phyloP scores from a whole-genome alignment of 2,329 filamentous ascomycete species.

The Purpureocillium takamizusanense region DNA sequence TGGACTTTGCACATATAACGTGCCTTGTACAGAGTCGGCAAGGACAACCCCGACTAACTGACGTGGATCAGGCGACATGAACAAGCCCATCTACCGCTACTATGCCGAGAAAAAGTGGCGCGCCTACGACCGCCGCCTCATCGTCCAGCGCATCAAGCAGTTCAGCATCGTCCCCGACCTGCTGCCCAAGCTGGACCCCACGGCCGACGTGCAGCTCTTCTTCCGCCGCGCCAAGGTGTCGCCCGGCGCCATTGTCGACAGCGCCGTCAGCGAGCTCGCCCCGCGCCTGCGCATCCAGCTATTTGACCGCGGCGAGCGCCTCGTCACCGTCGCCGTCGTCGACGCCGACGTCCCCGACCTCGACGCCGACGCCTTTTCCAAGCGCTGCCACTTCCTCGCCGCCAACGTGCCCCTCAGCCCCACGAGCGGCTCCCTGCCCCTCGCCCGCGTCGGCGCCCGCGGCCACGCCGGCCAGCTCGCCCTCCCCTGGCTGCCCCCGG shows the following conservation, averaged over 20 bases:
- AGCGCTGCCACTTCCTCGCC: conserved; percentile 82
- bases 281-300: conserved; percentile 75
- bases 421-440: conserved; percentile 50
- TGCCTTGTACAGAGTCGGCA: too few species aligned
- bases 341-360: conserved; percentile 84
- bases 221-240: conserved; percentile 64
- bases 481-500: conserved; percentile 75
- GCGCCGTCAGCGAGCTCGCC: conserved; percentile 60
- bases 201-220: conserved; percentile 70
- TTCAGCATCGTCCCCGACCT: conserved; percentile 85
- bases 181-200: conserved; percentile 68
- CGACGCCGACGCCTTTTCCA: conserved; percentile 65
- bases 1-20: too few species aligned
- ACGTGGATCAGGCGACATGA: conserved; percentile 86
- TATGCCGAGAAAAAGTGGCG: conserved; percentile 86
- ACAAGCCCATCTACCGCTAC: conserved; percentile 89
- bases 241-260: conserved; percentile 73
- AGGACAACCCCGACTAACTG: too few species aligned
- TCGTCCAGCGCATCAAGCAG: conserved; percentile 78
- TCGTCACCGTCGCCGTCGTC: conserved; percentile 77
- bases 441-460: conserved; percentile 52
- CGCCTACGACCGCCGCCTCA: conserved; percentile 67
- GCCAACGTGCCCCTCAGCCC: conserved; percentile 49
- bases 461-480: conserved; percentile 54
- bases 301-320: conserved; percentile 71